Evolutionary conservation across 495 filamentous ascomycete species (phyloP), one percentile per base, ranked within the genome.

Genomic region (Penicillium soppii): DNA sequence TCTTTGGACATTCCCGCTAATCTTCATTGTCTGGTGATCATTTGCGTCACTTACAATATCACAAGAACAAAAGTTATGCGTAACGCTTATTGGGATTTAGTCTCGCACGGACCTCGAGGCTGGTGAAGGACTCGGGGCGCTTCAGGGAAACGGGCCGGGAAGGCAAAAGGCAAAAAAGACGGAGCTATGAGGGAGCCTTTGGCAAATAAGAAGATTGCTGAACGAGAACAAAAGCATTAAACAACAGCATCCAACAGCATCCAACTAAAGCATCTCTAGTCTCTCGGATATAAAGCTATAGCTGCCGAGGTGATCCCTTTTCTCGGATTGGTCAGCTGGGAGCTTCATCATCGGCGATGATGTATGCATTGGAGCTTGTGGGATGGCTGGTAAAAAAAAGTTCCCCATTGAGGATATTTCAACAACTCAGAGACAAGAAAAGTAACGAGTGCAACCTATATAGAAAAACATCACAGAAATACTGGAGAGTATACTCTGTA

Each of bases 11-110:
- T 25, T 12, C 27, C 5, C 16, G 26, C 26, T 8, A 21, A 43
- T 19, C 10, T 42, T 29, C 41, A 43, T 51, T 37, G 38, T 43
- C 50, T 33, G 59, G 46, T 62, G 59, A 59, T 59, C 59, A 53
- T 42, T 23, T 56, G 55, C 58, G 43, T 52, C 51, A 52, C 47
- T 43, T 26, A 25, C 19, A 38, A n/a, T 38, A 62, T 60, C 56
- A 63, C 53, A 57, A 52, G 59, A 40, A 29, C 52, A 38, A 42
- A 7, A 13, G 32, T 32, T 23, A 23, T 22, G 36, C 7, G 35
- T 6, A 23, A 16, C 15, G 29, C 33, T 47, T 52, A 61, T 61
- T 57, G 57, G 57, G 26, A 43, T 42, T 21, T 17, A 44, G 40
- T 32, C 15, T 39, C 52, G 57, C 57, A 60, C 57, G 53, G 57